Base-by-base conservation (phyloP, 495 filamentous ascomycete genomes). In the Podospora bellae-mahoneyi region DNA sequence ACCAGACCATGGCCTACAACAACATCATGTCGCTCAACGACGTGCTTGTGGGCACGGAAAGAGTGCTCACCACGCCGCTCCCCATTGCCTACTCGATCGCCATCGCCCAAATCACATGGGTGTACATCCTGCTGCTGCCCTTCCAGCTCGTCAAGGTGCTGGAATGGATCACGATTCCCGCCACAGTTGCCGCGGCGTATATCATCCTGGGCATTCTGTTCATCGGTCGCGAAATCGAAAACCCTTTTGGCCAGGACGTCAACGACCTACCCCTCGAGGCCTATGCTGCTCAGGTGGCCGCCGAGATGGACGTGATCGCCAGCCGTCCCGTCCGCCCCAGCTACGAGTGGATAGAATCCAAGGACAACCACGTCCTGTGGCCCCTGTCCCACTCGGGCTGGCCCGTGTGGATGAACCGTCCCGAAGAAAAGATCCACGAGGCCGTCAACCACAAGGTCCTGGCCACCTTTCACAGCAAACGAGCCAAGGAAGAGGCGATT, bases 151-250 rank as follows among this genome's bases (percentile, higher is more conserved):
- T 84, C n/a, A 48, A n/a, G 70, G 68, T 75, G 1, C 5, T 57
- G n/a, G 5, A 76, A 3, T 96, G 89, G 89, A 84, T 93, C 59
- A 90, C 92, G n/a, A 94, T 97, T 68, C 93, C 93, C 1, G 92
- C 88, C 19, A 91, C 92, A 16, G 83, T 96, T 26, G 86, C 85
- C 68, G 86, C 86, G 56, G 90, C 92, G 5, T 96, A 97, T 75
- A 95, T 96, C 69, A 94, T 97, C 74, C 85, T 97, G 68, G 92
- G 91, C n/a, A 88, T 97, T 66, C 88, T 91, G 55, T 88, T 91
- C 73, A 93, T 94, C 71, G 91, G 93, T 26, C 87, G 88, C 71
- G 91, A 96, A 78, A 90, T 97, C 71, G 92, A 97, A 76, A 92
- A 96, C 75, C 93, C 92, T 7, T 96, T 97, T 77, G 92, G 93